phyloP scores from a whole-genome alignment of 2,329 filamentous ascomycete species.

The Colletotrichum navitas region DNA sequence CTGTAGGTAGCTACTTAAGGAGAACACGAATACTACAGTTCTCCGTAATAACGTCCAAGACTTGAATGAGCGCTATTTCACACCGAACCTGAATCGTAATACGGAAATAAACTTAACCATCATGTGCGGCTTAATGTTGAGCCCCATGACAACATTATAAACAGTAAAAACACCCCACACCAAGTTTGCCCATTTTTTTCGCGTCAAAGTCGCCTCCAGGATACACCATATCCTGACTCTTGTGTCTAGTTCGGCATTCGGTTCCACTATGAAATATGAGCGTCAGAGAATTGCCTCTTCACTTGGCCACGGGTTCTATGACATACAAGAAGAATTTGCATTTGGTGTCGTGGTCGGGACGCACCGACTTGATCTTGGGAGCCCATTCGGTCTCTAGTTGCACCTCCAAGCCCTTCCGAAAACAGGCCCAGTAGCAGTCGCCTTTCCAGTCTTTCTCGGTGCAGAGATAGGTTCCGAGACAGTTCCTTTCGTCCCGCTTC shows the following conservation, averaged over 20 bases:
- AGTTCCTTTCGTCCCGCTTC: not conserved
- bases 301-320: not conserved
- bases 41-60: not conserved
- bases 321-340: constrained; percentile 23
- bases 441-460: not conserved
- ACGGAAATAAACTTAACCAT: not conserved
- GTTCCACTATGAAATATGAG: not conserved
- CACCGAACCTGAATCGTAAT: too few species aligned
- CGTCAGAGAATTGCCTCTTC: not conserved
- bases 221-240: not conserved
- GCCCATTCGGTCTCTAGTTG: not conserved
- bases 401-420: not conserved
- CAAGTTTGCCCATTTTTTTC: not conserved
- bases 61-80: not conserved
- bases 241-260: not conserved
- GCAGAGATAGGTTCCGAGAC: not conserved
- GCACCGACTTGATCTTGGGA: not conserved
- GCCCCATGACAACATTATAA: not conserved
- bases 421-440: constrained; percentile 14
- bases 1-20: not conserved
- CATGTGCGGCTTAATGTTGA: not conserved
- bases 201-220: not conserved
- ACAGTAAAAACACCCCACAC: constrained; percentile 7
- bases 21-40: not conserved
- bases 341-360: not conserved